Evolutionary conservation across 2,329 filamentous ascomycete genomes (phyloP).

Genomic region (Capronia epimyces): DNA sequence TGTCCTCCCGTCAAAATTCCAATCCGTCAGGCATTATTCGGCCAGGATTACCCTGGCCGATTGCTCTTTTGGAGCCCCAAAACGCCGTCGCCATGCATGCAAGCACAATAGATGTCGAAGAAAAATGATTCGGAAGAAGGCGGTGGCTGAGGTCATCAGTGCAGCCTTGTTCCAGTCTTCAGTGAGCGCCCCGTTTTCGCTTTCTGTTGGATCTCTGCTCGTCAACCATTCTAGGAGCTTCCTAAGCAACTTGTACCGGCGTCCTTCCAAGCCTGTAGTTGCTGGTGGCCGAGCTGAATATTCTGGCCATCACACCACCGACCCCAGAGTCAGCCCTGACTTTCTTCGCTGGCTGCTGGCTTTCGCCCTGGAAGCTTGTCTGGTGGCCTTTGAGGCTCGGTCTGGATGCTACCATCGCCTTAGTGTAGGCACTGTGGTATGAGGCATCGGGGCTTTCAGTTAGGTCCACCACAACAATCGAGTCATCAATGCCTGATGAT

Average conservation of each 20-base stretch:
- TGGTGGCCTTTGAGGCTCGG: conserved; percentile 33
- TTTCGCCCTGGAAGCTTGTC: conserved; percentile 28
- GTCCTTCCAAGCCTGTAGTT: conserved; percentile 33
- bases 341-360: conserved; percentile 40
- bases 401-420: conserved; percentile 6
- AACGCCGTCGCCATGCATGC: conserved; percentile 25
- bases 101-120: conserved; percentile 4
- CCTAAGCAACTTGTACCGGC: conserved; percentile 23
- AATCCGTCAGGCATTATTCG: background rate
- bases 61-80: background rate
- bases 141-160: conserved; percentile 11
- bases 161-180: background rate
- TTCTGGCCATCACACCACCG: conserved; percentile 40
- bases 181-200: conserved; percentile 4
- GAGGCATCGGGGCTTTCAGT: conserved; percentile 29
- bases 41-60: background rate
- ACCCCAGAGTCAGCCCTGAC: conserved; percentile 34
- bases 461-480: conserved; percentile 27
- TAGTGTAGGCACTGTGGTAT: conserved; percentile 22
- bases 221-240: background rate
- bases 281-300: conserved; percentile 40
- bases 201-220: background rate
- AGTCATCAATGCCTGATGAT: conserved; percentile 33
- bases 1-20: background rate
- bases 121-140: background rate